Conservation (phyloP, 306 rosid genomes). For the Malus fusca region DNA sequence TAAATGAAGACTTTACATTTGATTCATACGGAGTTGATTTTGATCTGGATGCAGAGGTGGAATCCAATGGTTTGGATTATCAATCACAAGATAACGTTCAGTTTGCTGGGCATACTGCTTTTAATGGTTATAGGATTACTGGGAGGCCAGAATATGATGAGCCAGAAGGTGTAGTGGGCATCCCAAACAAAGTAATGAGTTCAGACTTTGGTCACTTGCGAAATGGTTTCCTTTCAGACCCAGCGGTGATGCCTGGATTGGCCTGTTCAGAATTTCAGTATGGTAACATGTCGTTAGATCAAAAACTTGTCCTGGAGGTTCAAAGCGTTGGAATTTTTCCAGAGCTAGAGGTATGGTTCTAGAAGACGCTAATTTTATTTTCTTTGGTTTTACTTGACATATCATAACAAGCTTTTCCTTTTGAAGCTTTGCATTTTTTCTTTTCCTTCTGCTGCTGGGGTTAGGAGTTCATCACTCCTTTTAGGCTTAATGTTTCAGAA, state of each 20-base stretch:
- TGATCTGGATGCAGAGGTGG: slow-evolving; percentile 59
- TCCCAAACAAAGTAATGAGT: slow-evolving; percentile 36
- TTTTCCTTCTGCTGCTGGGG: neutral
- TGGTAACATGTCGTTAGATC: slow-evolving; percentile 58
- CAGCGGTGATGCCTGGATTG: slow-evolving; percentile 36
- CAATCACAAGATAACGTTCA: slow-evolving; percentile 37
- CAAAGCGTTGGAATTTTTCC: slow-evolving; percentile 80
- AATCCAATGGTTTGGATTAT: slow-evolving; percentile 47
- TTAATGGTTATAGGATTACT: slow-evolving; percentile 46
- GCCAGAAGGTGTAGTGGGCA: slow-evolving; percentile 36
- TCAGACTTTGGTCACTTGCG: slow-evolving; percentile 36
- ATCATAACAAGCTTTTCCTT: neutral
- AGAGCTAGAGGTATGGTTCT: slow-evolving; percentile 54
- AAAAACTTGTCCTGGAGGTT: slow-evolving; percentile 85
- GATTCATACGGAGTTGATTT: slow-evolving; percentile 51
- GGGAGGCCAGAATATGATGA: slow-evolving; percentile 48
- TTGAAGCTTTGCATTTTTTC: neutral
- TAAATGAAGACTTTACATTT: slow-evolving; percentile 49
- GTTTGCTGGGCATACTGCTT: slow-evolving; percentile 56
- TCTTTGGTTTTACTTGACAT: neutral
- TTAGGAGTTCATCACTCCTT: neutral
- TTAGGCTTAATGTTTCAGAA: slow-evolving; percentile 7
- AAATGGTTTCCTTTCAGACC: slow-evolving; percentile 58
- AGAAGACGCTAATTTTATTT: neutral
- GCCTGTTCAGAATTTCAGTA: slow-evolving; percentile 66